These are phyloP conservation scores for Gonium pectorale DNA, from an alignment of 139 green algal species.

Conservation along the genomic window DNA sequence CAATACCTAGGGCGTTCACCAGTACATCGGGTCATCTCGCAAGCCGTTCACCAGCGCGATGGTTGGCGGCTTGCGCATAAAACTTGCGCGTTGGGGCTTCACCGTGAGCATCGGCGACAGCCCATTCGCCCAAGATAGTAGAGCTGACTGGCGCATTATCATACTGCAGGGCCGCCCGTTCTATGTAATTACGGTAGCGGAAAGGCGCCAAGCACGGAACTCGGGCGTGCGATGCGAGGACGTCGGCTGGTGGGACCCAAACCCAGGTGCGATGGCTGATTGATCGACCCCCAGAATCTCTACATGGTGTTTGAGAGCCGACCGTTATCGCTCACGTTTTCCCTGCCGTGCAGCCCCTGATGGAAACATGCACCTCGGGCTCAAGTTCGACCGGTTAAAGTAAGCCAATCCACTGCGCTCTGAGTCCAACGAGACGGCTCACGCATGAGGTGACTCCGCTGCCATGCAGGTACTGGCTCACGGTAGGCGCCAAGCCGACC, in stretches of 20 bases:
- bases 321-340: too few species aligned
- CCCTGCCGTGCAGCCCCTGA: conserved; percentile 70
- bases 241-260: conserved; percentile 65
- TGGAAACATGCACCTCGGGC: conserved; percentile 87
- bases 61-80: conserved; percentile 50
- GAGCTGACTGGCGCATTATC: too few species aligned
- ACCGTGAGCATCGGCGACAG: conserved; percentile 30
- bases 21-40: too few species aligned
- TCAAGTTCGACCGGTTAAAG: conserved; percentile 87
- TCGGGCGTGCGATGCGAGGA: conserved; percentile 54
- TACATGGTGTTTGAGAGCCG: too few species aligned
- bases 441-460: neutral
- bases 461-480: conserved; percentile 85
- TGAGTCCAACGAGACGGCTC: too few species aligned
- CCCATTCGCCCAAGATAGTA: too few species aligned
- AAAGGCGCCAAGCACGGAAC: conserved; percentile 44
- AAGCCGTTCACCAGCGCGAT: conserved; percentile 1
- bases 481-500: conserved; percentile 84
- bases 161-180: conserved; percentile 49
- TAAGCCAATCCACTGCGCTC: too few species aligned
- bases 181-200: conserved; percentile 50
- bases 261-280: conserved; percentile 56
- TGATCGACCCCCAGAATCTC: too few species aligned
- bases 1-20: too few species aligned
- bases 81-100: conserved; percentile 59